phyloP scores from a whole-genome alignment of 179 eudicot species.

The Patellifolia procumbens region DNA sequence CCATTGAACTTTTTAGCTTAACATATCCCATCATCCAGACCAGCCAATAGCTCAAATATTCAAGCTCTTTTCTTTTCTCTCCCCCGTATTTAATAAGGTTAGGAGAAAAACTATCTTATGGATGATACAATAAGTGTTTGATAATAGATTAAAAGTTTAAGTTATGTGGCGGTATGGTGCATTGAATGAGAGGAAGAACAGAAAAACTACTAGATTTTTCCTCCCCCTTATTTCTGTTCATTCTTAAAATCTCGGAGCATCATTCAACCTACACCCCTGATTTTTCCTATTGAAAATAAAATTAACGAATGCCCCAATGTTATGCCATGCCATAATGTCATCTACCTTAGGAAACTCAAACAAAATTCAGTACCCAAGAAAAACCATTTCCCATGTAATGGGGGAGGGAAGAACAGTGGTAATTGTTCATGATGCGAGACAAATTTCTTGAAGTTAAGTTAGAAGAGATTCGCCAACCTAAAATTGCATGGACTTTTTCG shows the following conservation, averaged over 20 bases:
- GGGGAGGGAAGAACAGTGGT: neutral
- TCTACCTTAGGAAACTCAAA: neutral
- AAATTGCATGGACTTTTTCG: constrained; percentile 74
- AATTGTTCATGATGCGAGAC: neutral
- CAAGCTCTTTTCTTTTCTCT: no score
- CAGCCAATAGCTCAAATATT: no score
- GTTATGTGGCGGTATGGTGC: no score
- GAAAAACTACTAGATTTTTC: neutral
- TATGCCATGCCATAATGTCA: neutral
- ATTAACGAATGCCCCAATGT: neutral
- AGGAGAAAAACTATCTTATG: no score
- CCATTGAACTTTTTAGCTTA: no score
- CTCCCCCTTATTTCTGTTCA: neutral
- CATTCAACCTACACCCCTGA: neutral
- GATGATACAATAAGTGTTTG: no score
- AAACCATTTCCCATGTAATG: no score
- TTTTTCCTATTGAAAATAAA: neutral
- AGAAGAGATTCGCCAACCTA: constrained; percentile 51
- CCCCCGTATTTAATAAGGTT: no score
- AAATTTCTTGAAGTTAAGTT: neutral
- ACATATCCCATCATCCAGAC: no score
- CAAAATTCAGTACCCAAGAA: neutral
- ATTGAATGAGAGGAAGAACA: no score
- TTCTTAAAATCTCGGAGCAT: neutral
- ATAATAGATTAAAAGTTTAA: no score